Percentiles rank a stretch among this genome's conserved stretches.
These are phyloP conservation scores for Aspergillus arachidicola DNA, from an alignment of 2,329 filamentous ascomycete genomes.

Conservation along the genomic window DNA sequence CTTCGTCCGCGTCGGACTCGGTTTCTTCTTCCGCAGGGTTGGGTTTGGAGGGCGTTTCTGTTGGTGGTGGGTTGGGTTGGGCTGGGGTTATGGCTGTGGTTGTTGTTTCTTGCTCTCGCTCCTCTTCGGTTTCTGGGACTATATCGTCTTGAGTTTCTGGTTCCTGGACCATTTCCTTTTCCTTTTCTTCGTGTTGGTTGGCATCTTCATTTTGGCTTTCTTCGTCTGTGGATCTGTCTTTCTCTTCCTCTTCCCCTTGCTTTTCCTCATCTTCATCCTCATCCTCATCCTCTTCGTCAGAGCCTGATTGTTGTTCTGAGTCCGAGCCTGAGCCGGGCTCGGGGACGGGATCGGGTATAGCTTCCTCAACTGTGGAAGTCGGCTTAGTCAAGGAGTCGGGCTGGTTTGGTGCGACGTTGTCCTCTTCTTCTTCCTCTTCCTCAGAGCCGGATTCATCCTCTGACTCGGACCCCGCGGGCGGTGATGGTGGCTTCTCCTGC, in stretches of 20 bases:
- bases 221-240: not conserved
- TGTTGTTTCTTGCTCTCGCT: too few species aligned
- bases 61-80: not conserved
- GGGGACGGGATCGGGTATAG: not conserved
- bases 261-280: not conserved
- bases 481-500: constrained; percentile 7
- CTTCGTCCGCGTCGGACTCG: not conserved
- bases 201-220: not conserved
- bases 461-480: constrained; percentile 14
- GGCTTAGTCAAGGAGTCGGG: not conserved
- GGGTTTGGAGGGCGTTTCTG: not conserved
- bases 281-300: not conserved
- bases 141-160: not conserved
- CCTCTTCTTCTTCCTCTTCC: not conserved
- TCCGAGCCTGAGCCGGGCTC: not conserved
- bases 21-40: not conserved
- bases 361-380: not conserved
- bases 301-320: not conserved
- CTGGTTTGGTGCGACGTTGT: not conserved
- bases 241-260: not conserved
- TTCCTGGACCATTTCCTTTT: not conserved
- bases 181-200: not conserved
- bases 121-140: not conserved
- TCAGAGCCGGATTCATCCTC: not conserved
- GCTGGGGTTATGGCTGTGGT: not conserved